A percentile compares a stretch with the other conserved stretches of the same genome.
These are phyloP conservation scores for Rugosomyces carneus DNA, from an alignment of 1,284 basidiomycete species.

Conservation along the genomic window DNA sequence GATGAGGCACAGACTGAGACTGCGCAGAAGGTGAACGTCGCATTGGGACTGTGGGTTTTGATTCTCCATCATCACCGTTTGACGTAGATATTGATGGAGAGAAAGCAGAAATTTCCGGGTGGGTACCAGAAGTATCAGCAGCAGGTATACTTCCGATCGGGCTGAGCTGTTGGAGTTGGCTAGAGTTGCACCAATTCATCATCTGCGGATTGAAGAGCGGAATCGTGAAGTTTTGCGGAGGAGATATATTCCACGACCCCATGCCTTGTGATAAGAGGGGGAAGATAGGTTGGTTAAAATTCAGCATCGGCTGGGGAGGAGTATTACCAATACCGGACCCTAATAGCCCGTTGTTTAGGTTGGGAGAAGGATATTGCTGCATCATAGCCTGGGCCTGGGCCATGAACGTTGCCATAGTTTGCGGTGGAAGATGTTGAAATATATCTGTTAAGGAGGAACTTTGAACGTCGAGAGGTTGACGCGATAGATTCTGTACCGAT, in stretches of 20 bases:
- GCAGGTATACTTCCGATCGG: background rate
- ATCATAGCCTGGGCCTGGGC: constrained; percentile 9
- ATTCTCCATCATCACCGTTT: no score
- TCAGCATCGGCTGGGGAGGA: background rate
- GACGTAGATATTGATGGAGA: constrained; percentile 12
- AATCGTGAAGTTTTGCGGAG: background rate
- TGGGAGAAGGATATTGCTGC: constrained; percentile 1
- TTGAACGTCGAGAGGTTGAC: background rate
- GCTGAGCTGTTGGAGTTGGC: background rate
- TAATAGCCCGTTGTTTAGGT: constrained; percentile 5
- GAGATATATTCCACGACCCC: background rate
- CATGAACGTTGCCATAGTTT: constrained; percentile 3
- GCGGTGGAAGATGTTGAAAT: constrained; percentile 10
- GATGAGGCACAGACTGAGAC: constrained; percentile 1
- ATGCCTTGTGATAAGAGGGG: constrained; percentile 3
- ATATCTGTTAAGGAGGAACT: background rate
- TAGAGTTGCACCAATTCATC: background rate
- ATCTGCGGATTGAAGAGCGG: constrained; percentile 1
- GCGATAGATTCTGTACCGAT: background rate
- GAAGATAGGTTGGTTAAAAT: constrained; percentile 2
- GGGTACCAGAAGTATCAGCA: background rate
- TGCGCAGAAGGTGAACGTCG: constrained; percentile 1
- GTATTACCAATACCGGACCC: constrained; percentile 2
- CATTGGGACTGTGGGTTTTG: no score
- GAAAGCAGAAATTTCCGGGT: background rate